Conservation (phyloP, 345 rosid species). For the Salix exigua region DNA sequence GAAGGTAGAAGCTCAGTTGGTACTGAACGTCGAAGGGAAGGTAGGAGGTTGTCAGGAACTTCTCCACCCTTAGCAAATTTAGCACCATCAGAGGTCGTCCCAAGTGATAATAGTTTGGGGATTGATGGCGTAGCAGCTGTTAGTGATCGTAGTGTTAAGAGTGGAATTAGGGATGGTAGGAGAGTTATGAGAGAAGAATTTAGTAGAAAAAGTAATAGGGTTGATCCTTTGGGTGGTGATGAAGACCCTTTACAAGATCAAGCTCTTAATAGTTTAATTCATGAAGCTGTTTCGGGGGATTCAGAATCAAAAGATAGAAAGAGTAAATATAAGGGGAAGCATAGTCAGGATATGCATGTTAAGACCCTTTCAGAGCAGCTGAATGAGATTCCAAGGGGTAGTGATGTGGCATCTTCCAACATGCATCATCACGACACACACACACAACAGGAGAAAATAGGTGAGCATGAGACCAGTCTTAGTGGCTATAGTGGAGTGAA, state of each 20-base stretch:
- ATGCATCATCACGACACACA: constrained; percentile 35
- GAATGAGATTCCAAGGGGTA: constrained; percentile 52
- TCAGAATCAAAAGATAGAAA: constrained; percentile 47
- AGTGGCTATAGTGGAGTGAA: constrained; percentile 40
- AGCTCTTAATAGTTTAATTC: constrained; percentile 37
- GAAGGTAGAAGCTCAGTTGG: constrained; percentile 69
- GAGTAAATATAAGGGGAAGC: constrained; percentile 53
- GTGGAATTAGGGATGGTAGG: constrained; percentile 51
- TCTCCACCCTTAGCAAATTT: constrained; percentile 54
- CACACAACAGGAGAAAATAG: constrained; percentile 27
- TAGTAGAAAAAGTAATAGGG: constrained; percentile 43
- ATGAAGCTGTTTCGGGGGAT: constrained; percentile 42
- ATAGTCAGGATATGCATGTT: constrained; percentile 31
- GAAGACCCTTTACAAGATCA: constrained; percentile 34
- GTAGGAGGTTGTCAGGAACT: constrained; percentile 57
- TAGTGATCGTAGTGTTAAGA: constrained; percentile 52
- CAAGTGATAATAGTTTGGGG: constrained; percentile 34
- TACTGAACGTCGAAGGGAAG: constrained; percentile 40
- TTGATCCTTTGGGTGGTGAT: constrained; percentile 33
- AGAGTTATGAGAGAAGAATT: constrained; percentile 68
- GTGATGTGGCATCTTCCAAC: constrained; percentile 67
- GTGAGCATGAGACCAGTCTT: constrained; percentile 32
- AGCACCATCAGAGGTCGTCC: constrained; percentile 58
- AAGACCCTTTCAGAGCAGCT: constrained; percentile 75
- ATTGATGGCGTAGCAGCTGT: constrained; percentile 25